Base-by-base conservation (phyloP, 2,329 filamentous ascomycete species). In the Trichoderma aggressivum region DNA sequence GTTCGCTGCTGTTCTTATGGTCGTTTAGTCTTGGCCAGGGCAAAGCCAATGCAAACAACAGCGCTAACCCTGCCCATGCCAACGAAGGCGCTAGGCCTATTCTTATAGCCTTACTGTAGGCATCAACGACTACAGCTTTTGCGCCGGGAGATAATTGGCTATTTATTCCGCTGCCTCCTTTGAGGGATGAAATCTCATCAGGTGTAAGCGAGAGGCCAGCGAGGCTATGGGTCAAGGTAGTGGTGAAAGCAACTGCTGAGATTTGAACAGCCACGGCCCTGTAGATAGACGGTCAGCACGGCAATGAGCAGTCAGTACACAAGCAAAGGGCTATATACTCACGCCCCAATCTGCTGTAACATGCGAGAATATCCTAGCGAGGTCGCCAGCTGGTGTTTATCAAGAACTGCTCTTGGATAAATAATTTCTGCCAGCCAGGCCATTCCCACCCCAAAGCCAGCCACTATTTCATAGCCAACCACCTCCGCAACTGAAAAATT, bases 291-390 rank as follows among this genome's bases (percentile, higher is more conserved):
- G n/a, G n/a, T 50, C 43, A 50, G 43, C 43, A 3, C 21, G 1
- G 11, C 24, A 43, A 7, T 26, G 24, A 6, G 32, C 12, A 14
- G 28, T 28, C n/a, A 24, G 7, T 43, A 7, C 7, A 39, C 7
- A 28, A 34, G 3, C 6, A 12, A 53, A n/a, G 21, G 26, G 28
- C 30, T 7, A 21, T 5, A 28, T 21, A 55, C 64, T 56, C 14
- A 67, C 64, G 64, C 28, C 21, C 64, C 64, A 30, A 67, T 50
- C 32, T 67, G 64, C 50, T 67, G 64, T 14, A 67, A 18, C 64
- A 67, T 67, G 8, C 39, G 39, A 21, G 64, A 67, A 39, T 67
- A 67, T 39, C 64, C 64, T 12, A 67, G 32, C 8, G 64, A 24
- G n/a, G 28, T 59, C 3, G 64, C 39, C 24, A 67, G 30, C 16